Evolutionary conservation across 2,329 filamentous ascomycete genomes (phyloP).

Genomic region (Alternaria triticina): DNA sequence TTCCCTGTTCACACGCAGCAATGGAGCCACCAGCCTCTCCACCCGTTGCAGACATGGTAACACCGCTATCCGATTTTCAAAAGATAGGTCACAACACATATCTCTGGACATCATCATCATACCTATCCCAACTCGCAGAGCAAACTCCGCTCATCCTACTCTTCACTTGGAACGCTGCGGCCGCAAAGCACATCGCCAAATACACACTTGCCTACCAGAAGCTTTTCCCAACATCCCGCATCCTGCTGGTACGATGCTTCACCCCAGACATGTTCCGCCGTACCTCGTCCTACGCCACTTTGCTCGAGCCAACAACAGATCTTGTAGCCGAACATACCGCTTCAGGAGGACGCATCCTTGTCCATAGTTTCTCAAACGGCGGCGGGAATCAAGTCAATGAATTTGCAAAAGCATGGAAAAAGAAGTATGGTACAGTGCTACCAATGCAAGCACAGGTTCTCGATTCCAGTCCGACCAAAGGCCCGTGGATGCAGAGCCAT

Average conservation of each 20-base stretch:
- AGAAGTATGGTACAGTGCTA: conserved; percentile 20
- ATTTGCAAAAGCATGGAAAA: conserved; percentile 42
- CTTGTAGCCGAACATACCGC: conserved; percentile 30
- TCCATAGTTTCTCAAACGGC: conserved; percentile 47
- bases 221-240: conserved; percentile 40
- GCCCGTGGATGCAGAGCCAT: conserved; percentile 38
- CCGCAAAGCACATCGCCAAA: conserved; percentile 46
- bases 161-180: conserved; percentile 46
- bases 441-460: conserved; percentile 41
- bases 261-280: conserved; percentile 40
- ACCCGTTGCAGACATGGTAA: neutral
- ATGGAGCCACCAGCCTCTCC: conserved; percentile 17
- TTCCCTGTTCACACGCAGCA: neutral
- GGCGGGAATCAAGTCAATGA: conserved; percentile 44
- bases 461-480: conserved; percentile 45
- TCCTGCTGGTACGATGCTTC: conserved; percentile 40
- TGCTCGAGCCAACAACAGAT: conserved; percentile 35
- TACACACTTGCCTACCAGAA: conserved; percentile 41
- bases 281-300: conserved; percentile 17
- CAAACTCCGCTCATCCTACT: conserved; percentile 39
- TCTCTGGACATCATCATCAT: conserved; percentile 34
- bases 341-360: conserved; percentile 34
- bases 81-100: conserved; percentile 45
- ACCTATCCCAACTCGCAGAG: conserved; percentile 8
- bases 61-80: conserved; percentile 40